Conservation (phyloP, 83 land plant genomes). For the Thuja plicata region DNA sequence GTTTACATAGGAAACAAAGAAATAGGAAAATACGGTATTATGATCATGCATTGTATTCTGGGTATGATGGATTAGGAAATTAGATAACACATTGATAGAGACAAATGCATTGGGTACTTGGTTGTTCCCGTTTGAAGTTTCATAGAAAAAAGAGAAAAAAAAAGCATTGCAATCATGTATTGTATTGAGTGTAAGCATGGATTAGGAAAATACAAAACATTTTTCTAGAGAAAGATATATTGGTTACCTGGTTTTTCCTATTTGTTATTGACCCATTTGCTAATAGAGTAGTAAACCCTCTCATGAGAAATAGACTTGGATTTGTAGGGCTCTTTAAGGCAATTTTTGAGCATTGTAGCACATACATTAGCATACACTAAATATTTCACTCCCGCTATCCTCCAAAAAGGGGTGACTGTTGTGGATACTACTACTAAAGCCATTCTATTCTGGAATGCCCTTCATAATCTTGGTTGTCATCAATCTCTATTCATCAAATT, state of each 20-base stretch:
- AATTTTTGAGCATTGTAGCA: conserved; percentile 71
- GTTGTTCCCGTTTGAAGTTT: too few relatives aligned
- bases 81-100: background rate
- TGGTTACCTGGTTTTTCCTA: conserved; percentile 80
- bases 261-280: conserved; percentile 66
- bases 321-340: conserved; percentile 90
- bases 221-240: too few relatives aligned
- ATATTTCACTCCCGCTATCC: conserved; percentile 97
- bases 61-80: background rate
- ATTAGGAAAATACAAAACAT: too few relatives aligned
- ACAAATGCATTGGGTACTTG: too few relatives aligned
- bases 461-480: background rate
- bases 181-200: too few relatives aligned
- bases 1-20: too few relatives aligned
- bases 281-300: conserved; percentile 79
- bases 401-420: conserved; percentile 86
- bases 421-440: conserved; percentile 21
- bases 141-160: too few relatives aligned
- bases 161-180: background rate
- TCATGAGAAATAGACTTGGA: conserved; percentile 68
- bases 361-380: conserved; percentile 77
- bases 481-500: background rate
- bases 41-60: background rate
- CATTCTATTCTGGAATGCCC: background rate
- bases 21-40: too few relatives aligned